These are phyloP conservation scores for Sporothrix protearum DNA, from an alignment of 2,329 filamentous ascomycete species.

Conservation along the genomic window DNA sequence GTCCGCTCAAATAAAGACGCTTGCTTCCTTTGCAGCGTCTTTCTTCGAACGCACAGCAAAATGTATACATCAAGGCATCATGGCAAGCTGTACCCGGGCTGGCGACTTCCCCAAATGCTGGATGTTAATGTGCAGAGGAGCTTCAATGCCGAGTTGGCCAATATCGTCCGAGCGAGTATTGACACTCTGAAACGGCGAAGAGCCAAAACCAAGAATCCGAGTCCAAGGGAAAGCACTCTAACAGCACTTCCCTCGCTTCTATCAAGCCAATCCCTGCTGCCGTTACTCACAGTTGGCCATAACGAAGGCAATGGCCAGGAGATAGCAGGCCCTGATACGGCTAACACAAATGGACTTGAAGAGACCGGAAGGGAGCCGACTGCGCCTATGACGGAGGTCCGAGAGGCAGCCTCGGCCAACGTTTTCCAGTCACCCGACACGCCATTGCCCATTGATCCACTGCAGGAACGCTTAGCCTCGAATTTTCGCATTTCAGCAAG, in stretches of 20 bases:
- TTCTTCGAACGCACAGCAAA: not conserved
- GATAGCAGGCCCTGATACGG: not conserved
- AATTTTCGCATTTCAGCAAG: too few species aligned
- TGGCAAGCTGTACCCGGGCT: slow-evolving; percentile 8
- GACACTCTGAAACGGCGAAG: not conserved
- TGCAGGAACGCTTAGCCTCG: too few species aligned
- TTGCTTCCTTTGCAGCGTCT: slow-evolving; percentile 2
- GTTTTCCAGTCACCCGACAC: too few species aligned
- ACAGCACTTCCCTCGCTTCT: not conserved
- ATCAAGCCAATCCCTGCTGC: not conserved
- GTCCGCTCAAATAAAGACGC: slow-evolving; percentile 16
- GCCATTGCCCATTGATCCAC: too few species aligned
- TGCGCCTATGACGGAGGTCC: too few species aligned
- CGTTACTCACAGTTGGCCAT: not conserved
- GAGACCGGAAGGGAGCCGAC: not conserved
- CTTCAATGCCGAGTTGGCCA: not conserved
- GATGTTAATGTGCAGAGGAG: not conserved
- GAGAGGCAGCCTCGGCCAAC: too few species aligned
- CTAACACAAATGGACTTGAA: not conserved
- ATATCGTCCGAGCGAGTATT: not conserved
- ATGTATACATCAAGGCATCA: slow-evolving; percentile 13
- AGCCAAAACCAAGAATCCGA: not conserved
- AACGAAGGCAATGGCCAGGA: not conserved
- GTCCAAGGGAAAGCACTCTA: slow-evolving; percentile 11
- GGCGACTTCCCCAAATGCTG: not conserved